These are phyloP conservation scores for Paxillus involutus DNA, from an alignment of 768 basidiomycete species.

Conservation along the genomic window DNA sequence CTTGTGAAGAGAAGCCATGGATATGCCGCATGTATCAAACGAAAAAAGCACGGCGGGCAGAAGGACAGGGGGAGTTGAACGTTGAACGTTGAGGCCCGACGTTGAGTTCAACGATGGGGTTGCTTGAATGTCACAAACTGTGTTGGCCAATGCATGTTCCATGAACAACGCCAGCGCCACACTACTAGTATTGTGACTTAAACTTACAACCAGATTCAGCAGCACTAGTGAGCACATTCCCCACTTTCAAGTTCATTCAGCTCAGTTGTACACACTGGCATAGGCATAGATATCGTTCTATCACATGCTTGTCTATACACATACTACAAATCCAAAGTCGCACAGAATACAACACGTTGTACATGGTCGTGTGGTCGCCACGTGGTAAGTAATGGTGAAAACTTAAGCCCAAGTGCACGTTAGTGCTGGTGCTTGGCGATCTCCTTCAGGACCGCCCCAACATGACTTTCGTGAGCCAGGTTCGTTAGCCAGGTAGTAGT, in stretches of 20 bases:
- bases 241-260: not conserved
- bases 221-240: not conserved
- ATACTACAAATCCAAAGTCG: no score
- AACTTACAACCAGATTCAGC: not conserved
- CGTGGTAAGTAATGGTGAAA: not conserved
- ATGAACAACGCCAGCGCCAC: not conserved
- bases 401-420: not conserved
- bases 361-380: no score
- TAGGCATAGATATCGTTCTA: no score
- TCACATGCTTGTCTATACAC: no score
- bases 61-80: not conserved
- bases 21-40: no score
- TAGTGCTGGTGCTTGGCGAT: constrained; percentile 4
- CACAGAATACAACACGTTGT: no score
- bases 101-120: not conserved
- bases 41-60: not conserved
- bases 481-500: constrained; percentile 22
- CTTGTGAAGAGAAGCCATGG: not conserved
- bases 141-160: no score
- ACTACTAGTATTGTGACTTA: no score
- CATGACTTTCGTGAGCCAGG: constrained; percentile 24
- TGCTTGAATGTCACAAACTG: no score
- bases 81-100: not conserved
- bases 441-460: constrained; percentile 23
- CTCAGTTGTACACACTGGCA: no score